Base-by-base conservation (phyloP, 257 asterid genomes). In the Solanum gracilifrons region DNA sequence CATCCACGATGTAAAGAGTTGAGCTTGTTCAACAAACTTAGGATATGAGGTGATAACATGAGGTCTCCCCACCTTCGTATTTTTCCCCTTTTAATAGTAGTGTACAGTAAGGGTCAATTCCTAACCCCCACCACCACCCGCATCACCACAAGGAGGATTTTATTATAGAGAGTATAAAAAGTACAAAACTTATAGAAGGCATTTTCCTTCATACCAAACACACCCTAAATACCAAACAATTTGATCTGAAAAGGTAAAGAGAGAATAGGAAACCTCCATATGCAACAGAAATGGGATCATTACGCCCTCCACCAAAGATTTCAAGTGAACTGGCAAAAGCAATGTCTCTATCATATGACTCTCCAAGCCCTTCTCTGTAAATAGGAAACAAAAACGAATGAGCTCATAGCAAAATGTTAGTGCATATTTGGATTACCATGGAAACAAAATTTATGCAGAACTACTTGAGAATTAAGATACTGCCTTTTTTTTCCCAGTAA, bases 341-440 rank as follows among this genome's bases (percentile, higher is more conserved):
- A 91, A 95, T 91, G 88, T 97, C 98, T 92, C 93, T 94, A 76
- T 95, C 98, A 85, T 93, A 95, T 91, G 97, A 96, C 90, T 97
- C 99, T 87, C 97, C 99, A 88, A 96, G 98, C 89, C 99, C 99
- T 88, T 96, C 99, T 58, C 99, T 97, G 93, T 68, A 90, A 88
- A 91, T 89, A 71, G 88, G 87, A 82, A 89, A 87, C 89, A 88
- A 82, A 66, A 35, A 76, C 7, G 32, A 76, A 88, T 83, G 37
- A 79, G 43, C 89, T 82, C n/a, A 29, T 29, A 82, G 43, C 43
- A 48, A 29, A 31, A 48, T 48, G 29, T 21, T 82, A 0, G 85
- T 29, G 85, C 69, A 18, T 46, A 46, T 18, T 27, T 25, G 41
- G 85, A 46, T 16, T 46, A 80, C 41, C 85, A 29, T 46, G 29